Base-by-base conservation (phyloP, 805 yeast species). In the Kodamaea restingae region DNA sequence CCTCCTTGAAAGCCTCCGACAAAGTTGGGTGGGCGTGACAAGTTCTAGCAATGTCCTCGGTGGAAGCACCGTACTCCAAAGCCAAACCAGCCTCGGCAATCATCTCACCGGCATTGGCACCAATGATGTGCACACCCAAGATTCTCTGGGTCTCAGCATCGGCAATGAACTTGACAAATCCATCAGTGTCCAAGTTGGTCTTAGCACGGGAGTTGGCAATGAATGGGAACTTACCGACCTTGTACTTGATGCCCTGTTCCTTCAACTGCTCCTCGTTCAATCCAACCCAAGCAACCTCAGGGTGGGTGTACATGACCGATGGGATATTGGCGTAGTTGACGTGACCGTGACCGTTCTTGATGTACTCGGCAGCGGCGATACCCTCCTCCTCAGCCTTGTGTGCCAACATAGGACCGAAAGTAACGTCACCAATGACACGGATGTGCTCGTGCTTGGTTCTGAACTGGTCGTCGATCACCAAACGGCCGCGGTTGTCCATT, bases 321-420 rank as follows among this genome's bases (percentile, higher is more conserved):
- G 99, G 99, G 54, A 93, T 93, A 73, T 86, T 95, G 55, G 82
- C 95, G 71, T 93, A 93, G 81, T 93, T 93, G 52, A 93, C 98
- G 65, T 93, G 98, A 44, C 99, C 99, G 61, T 84, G 85, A 50
- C 98, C 98, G 52, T 68, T 68, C 75, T 88, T 88, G 65, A 93
- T 79, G 74, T 80, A 86, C 73, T 93, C 99, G 50, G 77, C 98
- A 51, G 96, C 98, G 42, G 99, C 99, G 53, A 93, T 83, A 70
- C 96, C 99, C 76, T 93, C 99, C 67, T 93, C 99, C 76, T 93
- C 99, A 47, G 99, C 99, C 77, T 93, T 93, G 78, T 93, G 99
- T 49, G 99, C 99, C 70, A 93, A 79, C 99, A 93, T 93, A 55
- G 95, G 91, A 55, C 99, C 99, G 56, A 87, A 93, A 30, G 99